phyloP scores from a whole-genome alignment of 139 green algal species.

The Picocystis salinarum region DNA sequence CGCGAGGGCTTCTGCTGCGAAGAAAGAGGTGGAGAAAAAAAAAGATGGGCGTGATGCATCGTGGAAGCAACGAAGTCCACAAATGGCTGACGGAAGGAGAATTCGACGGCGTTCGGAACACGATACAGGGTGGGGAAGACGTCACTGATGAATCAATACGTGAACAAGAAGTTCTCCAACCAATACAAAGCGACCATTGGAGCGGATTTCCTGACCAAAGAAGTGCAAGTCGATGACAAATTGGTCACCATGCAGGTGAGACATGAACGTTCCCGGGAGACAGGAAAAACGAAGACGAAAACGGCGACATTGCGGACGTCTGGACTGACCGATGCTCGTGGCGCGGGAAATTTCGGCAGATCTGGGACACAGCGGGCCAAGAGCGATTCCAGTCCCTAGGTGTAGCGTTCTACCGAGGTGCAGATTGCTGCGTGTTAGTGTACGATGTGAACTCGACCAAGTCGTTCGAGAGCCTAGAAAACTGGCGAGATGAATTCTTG shows the following conservation, averaged over 20 bases:
- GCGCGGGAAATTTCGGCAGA: conserved; percentile 28
- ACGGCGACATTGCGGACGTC: neutral
- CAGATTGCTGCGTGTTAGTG: conserved; percentile 93
- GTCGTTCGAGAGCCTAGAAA: conserved; percentile 93
- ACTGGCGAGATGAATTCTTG: conserved; percentile 89
- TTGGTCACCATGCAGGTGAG: conserved; percentile 83
- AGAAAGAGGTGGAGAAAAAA: too few relatives aligned
- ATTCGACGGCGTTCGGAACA: neutral
- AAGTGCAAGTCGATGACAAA: conserved; percentile 91
- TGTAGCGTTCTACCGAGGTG: conserved; percentile 93
- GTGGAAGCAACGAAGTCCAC: neutral
- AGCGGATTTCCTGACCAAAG: conserved; percentile 96
- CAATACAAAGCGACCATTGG: conserved; percentile 99
- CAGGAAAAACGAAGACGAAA: neutral
- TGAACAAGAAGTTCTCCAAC: conserved; percentile 96
- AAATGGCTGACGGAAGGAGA: neutral
- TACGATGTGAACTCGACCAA: conserved; percentile 93
- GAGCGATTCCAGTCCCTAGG: conserved; percentile 93
- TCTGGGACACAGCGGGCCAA: conserved; percentile 97
- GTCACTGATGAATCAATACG: conserved; percentile 97
- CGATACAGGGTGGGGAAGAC: conserved; percentile 84
- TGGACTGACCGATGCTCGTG: neutral
- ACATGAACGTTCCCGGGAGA: neutral
- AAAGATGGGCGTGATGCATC: too few relatives aligned
- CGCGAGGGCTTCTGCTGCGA: neutral